These are phyloP conservation scores for Diospyros kaki DNA, from an alignment of 148 eudicot genomes.

Conservation along the genomic window DNA sequence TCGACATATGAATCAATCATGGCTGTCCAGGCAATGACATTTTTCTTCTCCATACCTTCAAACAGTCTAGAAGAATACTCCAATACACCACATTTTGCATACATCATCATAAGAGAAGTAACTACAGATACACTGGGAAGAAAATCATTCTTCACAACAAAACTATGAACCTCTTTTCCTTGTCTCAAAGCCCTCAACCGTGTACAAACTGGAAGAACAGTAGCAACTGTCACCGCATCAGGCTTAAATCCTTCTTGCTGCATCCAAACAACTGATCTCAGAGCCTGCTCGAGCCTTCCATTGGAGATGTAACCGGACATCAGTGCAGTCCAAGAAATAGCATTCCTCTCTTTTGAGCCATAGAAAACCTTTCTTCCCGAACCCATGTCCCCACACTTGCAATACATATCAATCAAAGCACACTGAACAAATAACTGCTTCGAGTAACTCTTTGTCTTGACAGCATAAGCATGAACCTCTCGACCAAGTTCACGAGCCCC, in stretches of 20 bases:
- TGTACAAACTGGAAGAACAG: constrained; percentile 75
- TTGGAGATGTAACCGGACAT: constrained; percentile 71
- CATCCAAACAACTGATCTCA: constrained; percentile 84
- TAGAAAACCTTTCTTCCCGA: constrained; percentile 70
- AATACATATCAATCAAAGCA: constrained; percentile 83
- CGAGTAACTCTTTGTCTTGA: constrained; percentile 56
- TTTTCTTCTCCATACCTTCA: constrained; percentile 46
- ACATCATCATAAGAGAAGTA: constrained; percentile 86
- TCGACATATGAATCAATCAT: constrained; percentile 55
- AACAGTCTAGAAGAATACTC: constrained; percentile 50
- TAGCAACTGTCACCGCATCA: constrained; percentile 75
- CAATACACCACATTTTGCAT: constrained; percentile 65
- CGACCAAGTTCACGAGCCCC: constrained; percentile 50
- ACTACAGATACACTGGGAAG: constrained; percentile 54
- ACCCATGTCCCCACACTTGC: constrained; percentile 81
- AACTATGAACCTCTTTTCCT: constrained; percentile 80
- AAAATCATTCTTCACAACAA: constrained; percentile 52
- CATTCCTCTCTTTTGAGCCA: constrained; percentile 51
- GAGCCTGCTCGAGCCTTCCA: constrained; percentile 75
- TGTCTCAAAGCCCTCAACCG: constrained; percentile 51
- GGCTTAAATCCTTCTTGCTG: constrained; percentile 94
- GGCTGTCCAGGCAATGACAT: constrained; percentile 83
- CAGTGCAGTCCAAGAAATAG: constrained; percentile 84
- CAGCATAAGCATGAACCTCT: constrained; percentile 76
- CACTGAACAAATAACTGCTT: constrained; percentile 69